Base-by-base conservation (phyloP, 2,329 filamentous ascomycete species). In the Aspergillus pseudotamarii region DNA sequence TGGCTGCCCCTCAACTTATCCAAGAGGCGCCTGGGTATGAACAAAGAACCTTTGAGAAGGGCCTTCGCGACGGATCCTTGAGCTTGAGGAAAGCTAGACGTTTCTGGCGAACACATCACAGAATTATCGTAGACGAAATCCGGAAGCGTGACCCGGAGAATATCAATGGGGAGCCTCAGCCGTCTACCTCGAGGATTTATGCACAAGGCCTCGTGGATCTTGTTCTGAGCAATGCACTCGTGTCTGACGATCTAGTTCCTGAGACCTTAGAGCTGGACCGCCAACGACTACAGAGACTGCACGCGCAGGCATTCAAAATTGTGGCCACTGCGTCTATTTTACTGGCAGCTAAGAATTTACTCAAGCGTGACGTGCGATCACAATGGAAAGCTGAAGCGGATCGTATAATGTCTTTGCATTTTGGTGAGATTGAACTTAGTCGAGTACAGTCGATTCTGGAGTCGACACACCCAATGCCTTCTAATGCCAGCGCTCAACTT, bases 271-370 rank as follows among this genome's bases (percentile, higher is more conserved):
- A 81, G 32, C 79, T 89, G 5, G 88, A 90, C 68, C 75, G 79
- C 38, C 76, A 80, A 12, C 84, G 88, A 32, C 76, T 89, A 23
- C 78, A 79, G 14, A 79, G 79, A 43, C 79, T 88, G 51, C 84
- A 87, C 58, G 79, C 82, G 58, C 82, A 84, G 48, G 81, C 82
- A 1, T 81, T 88, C 62, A 82, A 85, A 60, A 84, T 89, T 64
- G 84, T 86, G 2, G 85, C 86, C 14, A 85, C 88, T 32, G 86
- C 86, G 32, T 85, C 86, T 6, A 87, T 89, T 59, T 78, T 90
- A 3, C 79, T 90, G 41, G 89, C 86, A 0, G 87, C 87, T 10
- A 90, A 90, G 77, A 89, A 89, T 63, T 78, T 89, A 4, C 82
- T 90, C 36, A 88, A 88, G 69, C 85, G 88, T 9, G 88, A 89